These are phyloP conservation scores for Mycena metata DNA, from an alignment of 768 basidiomycete species.

Conservation along the genomic window DNA sequence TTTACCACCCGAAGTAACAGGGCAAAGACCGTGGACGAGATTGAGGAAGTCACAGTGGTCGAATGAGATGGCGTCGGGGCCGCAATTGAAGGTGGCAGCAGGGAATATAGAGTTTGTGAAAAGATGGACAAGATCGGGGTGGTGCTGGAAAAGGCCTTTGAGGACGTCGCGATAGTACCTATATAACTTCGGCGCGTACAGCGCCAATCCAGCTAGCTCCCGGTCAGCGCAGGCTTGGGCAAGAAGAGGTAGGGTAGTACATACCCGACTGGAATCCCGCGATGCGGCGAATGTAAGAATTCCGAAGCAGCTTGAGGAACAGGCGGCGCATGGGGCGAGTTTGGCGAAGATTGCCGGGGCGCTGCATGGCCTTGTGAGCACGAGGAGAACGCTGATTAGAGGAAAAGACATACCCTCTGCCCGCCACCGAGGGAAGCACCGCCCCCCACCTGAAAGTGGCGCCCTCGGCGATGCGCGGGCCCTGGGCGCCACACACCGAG, in stretches of 20 bases:
- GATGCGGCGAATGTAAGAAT: background rate
- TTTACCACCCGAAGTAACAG: background rate
- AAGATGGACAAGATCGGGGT: background rate
- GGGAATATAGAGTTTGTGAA: background rate
- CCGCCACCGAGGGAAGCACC: too few relatives aligned
- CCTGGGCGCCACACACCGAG: too few relatives aligned
- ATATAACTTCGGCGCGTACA: background rate
- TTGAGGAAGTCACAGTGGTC: constrained; percentile 23
- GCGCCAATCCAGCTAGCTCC: background rate
- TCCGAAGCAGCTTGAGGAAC: background rate
- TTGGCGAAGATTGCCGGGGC: background rate
- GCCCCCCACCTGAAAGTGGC: too few relatives aligned
- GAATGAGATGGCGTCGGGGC: constrained; percentile 12
- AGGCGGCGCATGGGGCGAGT: background rate
- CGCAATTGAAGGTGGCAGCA: background rate
- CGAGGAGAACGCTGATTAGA: background rate
- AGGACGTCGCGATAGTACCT: background rate
- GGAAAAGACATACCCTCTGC: too few relatives aligned
- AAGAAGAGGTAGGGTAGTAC: too few relatives aligned
- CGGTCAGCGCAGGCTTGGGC: too few relatives aligned
- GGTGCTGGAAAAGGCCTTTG: background rate
- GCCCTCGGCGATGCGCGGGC: too few relatives aligned
- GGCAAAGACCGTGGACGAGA: constrained; percentile 25
- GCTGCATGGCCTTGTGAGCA: background rate
- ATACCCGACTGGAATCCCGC: constrained; percentile 1